phyloP scores from a whole-genome alignment of 2,329 filamentous ascomycete species.

The Alternaria sp. region DNA sequence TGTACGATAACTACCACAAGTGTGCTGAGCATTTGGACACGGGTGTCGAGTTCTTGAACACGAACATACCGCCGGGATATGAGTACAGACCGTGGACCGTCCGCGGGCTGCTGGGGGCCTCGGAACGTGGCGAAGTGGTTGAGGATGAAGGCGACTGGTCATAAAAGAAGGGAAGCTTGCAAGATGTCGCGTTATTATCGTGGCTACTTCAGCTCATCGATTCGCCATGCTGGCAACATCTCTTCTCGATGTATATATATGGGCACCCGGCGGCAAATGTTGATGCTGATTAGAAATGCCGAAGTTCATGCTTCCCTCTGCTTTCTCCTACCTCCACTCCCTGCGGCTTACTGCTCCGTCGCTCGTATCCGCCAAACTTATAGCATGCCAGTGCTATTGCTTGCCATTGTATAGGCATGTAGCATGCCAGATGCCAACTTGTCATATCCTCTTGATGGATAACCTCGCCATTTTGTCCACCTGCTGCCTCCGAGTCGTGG shows the following conservation, averaged over 20 bases:
- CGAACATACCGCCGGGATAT: slow-evolving; percentile 4
- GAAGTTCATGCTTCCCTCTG: slow-evolving; percentile 50
- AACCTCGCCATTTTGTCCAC: slow-evolving; percentile 36
- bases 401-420: slow-evolving; percentile 48
- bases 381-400: slow-evolving; percentile 54
- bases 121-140: slow-evolving; percentile 1
- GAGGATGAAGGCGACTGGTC: slow-evolving; percentile 1
- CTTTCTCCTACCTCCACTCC: slow-evolving; percentile 48
- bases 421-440: slow-evolving; percentile 44
- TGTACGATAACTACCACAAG: slow-evolving; percentile 8
- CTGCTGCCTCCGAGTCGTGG: slow-evolving; percentile 35
- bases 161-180: neutral
- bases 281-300: slow-evolving; percentile 52
- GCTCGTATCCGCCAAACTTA: slow-evolving; percentile 50
- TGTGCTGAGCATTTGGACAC: neutral
- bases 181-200: neutral
- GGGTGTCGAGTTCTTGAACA: slow-evolving; percentile 5
- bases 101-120: neutral
- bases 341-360: slow-evolving; percentile 43
- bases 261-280: slow-evolving; percentile 29
- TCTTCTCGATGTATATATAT: slow-evolving; percentile 33
- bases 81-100: slow-evolving; percentile 4
- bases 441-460: slow-evolving; percentile 42
- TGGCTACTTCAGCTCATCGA: slow-evolving; percentile 1
- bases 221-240: slow-evolving; percentile 33